These are phyloP conservation scores for Torulaspora pretoriensis DNA, from an alignment of 1,139 yeast genomes.

Conservation along the genomic window DNA sequence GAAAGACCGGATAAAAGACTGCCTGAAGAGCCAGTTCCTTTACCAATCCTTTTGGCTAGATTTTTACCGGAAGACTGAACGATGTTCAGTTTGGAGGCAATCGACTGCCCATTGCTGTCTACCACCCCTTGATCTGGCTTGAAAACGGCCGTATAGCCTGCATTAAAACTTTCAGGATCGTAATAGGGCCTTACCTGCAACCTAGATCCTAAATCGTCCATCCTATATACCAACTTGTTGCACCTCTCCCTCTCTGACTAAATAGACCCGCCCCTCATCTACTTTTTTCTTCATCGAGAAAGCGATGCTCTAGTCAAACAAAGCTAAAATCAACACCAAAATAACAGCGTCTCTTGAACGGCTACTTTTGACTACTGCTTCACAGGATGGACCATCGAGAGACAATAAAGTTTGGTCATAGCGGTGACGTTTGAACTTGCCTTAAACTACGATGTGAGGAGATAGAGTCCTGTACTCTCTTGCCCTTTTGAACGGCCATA, in stretches of 20 bases:
- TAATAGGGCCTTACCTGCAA: constrained; percentile 60
- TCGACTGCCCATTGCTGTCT: constrained; percentile 38
- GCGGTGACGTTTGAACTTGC: not conserved
- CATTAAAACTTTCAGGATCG: constrained; percentile 64
- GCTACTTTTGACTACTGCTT: too few species aligned
- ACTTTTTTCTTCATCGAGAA: constrained; percentile 1
- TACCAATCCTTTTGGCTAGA: constrained; percentile 10
- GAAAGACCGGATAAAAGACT: constrained; percentile 10
- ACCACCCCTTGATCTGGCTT: constrained; percentile 57
- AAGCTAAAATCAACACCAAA: not conserved
- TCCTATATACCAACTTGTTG: not conserved
- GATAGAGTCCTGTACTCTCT: too few species aligned
- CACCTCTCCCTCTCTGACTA: not conserved
- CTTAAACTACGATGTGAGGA: too few species aligned
- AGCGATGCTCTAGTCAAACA: not conserved
- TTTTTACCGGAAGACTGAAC: constrained; percentile 19
- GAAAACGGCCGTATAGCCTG: constrained; percentile 59
- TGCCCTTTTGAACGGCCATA: too few species aligned
- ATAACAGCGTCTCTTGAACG: too few species aligned
- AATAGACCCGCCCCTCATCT: not conserved
- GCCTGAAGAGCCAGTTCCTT: constrained; percentile 6
- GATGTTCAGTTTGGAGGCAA: constrained; percentile 39
- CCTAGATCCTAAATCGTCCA: constrained; percentile 18
- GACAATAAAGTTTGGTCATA: not conserved
- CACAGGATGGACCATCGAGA: too few species aligned